These are phyloP conservation scores for Microsporum ferrugineum DNA, from an alignment of 2,329 filamentous ascomycete species.

Conservation along the genomic window DNA sequence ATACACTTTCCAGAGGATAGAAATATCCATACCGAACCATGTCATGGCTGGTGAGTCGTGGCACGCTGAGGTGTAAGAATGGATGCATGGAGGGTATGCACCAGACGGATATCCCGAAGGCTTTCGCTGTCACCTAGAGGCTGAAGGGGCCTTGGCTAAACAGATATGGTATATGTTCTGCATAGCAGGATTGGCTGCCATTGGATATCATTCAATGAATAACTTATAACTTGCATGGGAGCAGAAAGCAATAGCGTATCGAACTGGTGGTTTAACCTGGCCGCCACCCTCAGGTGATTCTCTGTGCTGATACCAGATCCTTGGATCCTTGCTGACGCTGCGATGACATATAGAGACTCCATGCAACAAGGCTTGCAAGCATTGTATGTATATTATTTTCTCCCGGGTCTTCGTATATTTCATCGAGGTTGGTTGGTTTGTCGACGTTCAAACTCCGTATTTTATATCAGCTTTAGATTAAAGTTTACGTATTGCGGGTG, in stretches of 20 bases:
- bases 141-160: background rate
- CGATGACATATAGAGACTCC: background rate
- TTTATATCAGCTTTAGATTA: background rate
- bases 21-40: background rate
- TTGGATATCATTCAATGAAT: background rate
- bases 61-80: background rate
- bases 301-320: background rate
- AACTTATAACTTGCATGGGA: background rate
- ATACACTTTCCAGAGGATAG: background rate
- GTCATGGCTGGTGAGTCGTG: background rate
- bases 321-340: background rate
- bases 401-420: background rate
- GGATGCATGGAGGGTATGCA: background rate
- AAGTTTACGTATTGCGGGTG: background rate
- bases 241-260: background rate
- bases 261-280: background rate
- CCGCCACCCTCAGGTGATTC: background rate
- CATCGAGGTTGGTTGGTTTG: background rate
- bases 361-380: background rate
- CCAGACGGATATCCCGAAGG: background rate
- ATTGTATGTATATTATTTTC: background rate
- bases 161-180: background rate
- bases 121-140: background rate
- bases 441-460: background rate
- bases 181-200: background rate